Percentiles rank a stretch among this genome's conserved stretches.
These are phyloP conservation scores for Termitomyces sp. DNA, from an alignment of 768 basidiomycete genomes.

Conservation along the genomic window DNA sequence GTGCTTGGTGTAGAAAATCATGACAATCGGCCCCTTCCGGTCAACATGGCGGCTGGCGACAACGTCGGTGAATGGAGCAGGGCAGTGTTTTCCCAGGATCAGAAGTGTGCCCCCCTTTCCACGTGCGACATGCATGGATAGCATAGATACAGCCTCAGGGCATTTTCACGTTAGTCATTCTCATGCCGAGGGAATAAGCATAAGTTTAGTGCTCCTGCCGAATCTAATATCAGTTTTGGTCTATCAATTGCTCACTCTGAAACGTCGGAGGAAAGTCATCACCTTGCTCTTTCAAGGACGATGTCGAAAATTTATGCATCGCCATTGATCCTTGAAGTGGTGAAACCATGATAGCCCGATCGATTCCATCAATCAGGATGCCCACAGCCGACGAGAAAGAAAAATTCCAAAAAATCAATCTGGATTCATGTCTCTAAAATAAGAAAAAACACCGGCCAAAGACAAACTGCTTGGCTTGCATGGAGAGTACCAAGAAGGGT, in stretches of 20 bases:
- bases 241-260: background rate
- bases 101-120: background rate
- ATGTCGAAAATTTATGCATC: background rate
- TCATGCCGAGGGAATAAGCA: background rate
- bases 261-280: background rate
- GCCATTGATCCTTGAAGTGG: background rate
- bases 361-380: background rate
- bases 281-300: background rate
- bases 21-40: background rate
- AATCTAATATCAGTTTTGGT: background rate
- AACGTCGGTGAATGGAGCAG: conserved; percentile 1
- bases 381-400: background rate
- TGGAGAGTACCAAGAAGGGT: background rate
- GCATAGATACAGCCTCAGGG: background rate
- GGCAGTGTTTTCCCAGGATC: background rate
- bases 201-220: background rate
- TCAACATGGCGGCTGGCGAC: background rate
- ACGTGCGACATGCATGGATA: background rate
- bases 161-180: background rate
- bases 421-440: background rate
- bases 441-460: background rate
- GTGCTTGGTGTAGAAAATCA: background rate
- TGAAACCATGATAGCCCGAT: background rate
- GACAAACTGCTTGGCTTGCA: background rate
- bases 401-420: background rate